Evolutionary conservation across 106 monocot species (phyloP), one percentile per base, ranked within the genome.

Genomic region (Acorus gramineus): DNA sequence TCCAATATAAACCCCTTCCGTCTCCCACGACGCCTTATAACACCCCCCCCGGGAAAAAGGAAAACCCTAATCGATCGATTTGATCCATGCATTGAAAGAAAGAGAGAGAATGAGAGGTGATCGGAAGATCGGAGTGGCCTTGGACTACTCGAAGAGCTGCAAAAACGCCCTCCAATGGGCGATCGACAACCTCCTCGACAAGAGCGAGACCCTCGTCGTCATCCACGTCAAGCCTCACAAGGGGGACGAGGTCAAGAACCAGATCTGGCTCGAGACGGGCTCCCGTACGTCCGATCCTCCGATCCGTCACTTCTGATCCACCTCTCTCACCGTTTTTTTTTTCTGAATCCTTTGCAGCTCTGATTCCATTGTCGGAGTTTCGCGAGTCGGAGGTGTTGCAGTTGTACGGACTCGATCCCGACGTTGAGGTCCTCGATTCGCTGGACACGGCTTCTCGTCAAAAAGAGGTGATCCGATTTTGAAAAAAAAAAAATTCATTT

Each of bases 61-160:
- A 28, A 28, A 28, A 28, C 28, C 28, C 28, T 28, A 28, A 28
- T 28, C 28, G 28, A 28, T 28, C 28, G 28, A 28, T 28, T 28
- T 28, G 28, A 28, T 28, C 28, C 28, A 28, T 28, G 0, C 28
- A 28, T 28, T 28, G 28, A 47, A 6, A 49, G 11, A 14, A 43
- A 42, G 13, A 48, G 59, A 53, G 7, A 44, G 11, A 67, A 80
- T 80, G 83, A 71, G 55, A 49, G 79, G 75, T 2, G 81, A 79
- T 59, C 71, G 80, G 14, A 84, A 58, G 72, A 68, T 91, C 73
- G 90, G 86, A 5, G 80, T 86, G 57, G 90, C 86, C 43, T 9
- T 86, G 63, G 90, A 91, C 70, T 84, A 72, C 90, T 91, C 90
- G 10, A 60, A 60, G 59, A 86, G 86, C 78, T 81, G 86, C 84